phyloP scores from a whole-genome alignment of 345 rosid species.

The Acer yangbiense region DNA sequence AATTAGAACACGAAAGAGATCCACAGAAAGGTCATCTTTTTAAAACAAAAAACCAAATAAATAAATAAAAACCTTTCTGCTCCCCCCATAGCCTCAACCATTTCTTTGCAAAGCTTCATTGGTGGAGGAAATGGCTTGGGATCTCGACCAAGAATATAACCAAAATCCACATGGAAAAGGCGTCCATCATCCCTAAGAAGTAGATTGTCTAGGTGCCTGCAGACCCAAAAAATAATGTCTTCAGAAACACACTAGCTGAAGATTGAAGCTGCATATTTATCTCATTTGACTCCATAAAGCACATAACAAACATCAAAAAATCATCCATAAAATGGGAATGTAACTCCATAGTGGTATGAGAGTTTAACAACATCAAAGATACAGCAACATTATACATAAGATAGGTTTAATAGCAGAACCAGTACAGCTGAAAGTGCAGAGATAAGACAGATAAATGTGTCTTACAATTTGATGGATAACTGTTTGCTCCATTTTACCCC shows the following conservation, averaged over 20 bases:
- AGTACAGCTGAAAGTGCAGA: not conserved
- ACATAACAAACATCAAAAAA: not conserved
- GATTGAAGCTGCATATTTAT: not conserved
- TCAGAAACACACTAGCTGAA: slow-evolving; percentile 8
- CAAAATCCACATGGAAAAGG: slow-evolving; percentile 97
- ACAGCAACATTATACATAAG: not conserved
- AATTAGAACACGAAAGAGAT: not conserved
- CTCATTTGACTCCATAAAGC: not conserved
- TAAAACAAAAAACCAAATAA: not conserved
- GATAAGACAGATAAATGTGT: not conserved
- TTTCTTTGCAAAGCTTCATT: slow-evolving; percentile 99
- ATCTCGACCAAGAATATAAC: slow-evolving; percentile 94
- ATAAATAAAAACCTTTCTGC: slow-evolving; percentile 74
- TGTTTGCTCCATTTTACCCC: not conserved
- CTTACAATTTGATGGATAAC: not conserved
- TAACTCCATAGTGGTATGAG: not conserved
- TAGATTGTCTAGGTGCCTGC: slow-evolving; percentile 95
- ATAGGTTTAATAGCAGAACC: not conserved
- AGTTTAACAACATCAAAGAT: not conserved
- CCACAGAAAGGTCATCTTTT: not conserved
- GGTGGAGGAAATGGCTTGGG: slow-evolving; percentile 99
- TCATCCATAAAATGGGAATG: not conserved
- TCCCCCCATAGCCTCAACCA: slow-evolving; percentile 99
- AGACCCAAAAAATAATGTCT: slow-evolving; percentile 16
- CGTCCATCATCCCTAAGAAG: slow-evolving; percentile 95